A percentile compares a stretch with the other conserved stretches of the same genome.
phyloP scores from a whole-genome alignment of 1,139 yeast species.

The Meyerozyma guilliermondii region DNA sequence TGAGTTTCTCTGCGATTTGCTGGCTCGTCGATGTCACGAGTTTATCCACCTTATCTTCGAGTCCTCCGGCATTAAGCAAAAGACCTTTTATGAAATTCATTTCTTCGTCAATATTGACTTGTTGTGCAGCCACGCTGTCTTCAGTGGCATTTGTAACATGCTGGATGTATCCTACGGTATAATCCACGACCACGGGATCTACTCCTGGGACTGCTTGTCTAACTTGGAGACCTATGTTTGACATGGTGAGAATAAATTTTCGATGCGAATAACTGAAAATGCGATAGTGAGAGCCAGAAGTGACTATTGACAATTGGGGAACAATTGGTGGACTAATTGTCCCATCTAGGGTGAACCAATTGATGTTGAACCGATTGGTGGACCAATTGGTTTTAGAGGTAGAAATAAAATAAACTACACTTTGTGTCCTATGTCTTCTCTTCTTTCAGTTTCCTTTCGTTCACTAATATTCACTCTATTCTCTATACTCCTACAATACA shows the following conservation, averaged over 20 bases:
- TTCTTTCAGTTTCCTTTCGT: too few relatives aligned
- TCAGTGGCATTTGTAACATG: slow-evolving; percentile 71
- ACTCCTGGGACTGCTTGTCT: slow-evolving; percentile 85
- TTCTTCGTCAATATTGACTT: slow-evolving; percentile 61
- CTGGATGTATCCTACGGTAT: slow-evolving; percentile 84
- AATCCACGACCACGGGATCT: slow-evolving; percentile 87
- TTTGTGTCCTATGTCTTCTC: too few relatives aligned
- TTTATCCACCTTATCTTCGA: slow-evolving; percentile 44
- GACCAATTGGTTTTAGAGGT: too few relatives aligned
- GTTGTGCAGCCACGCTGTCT: slow-evolving; percentile 77
- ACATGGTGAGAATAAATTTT: slow-evolving; percentile 24
- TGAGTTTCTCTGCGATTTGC: slow-evolving; percentile 51
- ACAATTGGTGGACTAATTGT: too few relatives aligned
- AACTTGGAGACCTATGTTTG: slow-evolving; percentile 60
- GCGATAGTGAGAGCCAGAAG: background rate
- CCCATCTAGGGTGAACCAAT: too few relatives aligned
- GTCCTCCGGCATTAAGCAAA: slow-evolving; percentile 78
- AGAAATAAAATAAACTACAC: too few relatives aligned
- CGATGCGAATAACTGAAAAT: background rate
- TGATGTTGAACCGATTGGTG: too few relatives aligned
- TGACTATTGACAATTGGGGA: too few relatives aligned
- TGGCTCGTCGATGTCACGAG: slow-evolving; percentile 43
- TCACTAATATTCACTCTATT: too few relatives aligned
- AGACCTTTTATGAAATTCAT: slow-evolving; percentile 59
- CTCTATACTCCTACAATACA: slow-evolving; percentile 21